Evolutionary conservation across 352 stramenopile genomes (phyloP).

Genomic region (Pythium grandisporangium): DNA sequence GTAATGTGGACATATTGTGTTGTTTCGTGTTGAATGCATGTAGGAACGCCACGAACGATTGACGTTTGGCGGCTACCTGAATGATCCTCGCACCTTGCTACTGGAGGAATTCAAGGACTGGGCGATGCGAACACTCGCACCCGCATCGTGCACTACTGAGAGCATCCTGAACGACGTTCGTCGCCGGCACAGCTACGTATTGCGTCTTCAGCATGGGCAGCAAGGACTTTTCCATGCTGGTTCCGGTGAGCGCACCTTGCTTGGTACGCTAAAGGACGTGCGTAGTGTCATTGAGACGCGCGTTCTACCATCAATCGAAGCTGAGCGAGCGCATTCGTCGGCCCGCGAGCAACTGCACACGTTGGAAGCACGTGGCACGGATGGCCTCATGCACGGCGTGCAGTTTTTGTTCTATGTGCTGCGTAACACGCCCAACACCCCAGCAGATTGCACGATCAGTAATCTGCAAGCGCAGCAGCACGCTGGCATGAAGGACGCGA

Average conservation of each 20-base stretch:
- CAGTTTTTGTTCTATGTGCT: constrained; percentile 86
- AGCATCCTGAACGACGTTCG: constrained; percentile 69
- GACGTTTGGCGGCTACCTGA: constrained; percentile 70
- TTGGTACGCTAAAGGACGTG: constrained; percentile 78
- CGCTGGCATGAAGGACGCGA: constrained; percentile 76
- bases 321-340: constrained; percentile 71
- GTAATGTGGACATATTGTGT: no score
- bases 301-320: constrained; percentile 72
- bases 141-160: constrained; percentile 68
- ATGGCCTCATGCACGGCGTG: constrained; percentile 79
- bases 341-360: constrained; percentile 74
- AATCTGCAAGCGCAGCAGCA: constrained; percentile 78
- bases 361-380: constrained; percentile 62
- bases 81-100: constrained; percentile 72
- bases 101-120: constrained; percentile 84
- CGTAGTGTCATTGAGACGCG: constrained; percentile 69
- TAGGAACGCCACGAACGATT: constrained; percentile 75
- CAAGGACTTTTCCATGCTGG: constrained; percentile 76
- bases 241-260: constrained; percentile 58
- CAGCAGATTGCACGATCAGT: constrained; percentile 75
- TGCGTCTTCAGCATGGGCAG: constrained; percentile 71
- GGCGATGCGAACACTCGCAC: constrained; percentile 70
- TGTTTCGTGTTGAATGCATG: neutral
- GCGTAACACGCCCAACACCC: constrained; percentile 75
- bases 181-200: constrained; percentile 62